These are phyloP conservation scores for Termitomyces sp. DNA, from an alignment of 768 basidiomycete genomes.

Conservation along the genomic window DNA sequence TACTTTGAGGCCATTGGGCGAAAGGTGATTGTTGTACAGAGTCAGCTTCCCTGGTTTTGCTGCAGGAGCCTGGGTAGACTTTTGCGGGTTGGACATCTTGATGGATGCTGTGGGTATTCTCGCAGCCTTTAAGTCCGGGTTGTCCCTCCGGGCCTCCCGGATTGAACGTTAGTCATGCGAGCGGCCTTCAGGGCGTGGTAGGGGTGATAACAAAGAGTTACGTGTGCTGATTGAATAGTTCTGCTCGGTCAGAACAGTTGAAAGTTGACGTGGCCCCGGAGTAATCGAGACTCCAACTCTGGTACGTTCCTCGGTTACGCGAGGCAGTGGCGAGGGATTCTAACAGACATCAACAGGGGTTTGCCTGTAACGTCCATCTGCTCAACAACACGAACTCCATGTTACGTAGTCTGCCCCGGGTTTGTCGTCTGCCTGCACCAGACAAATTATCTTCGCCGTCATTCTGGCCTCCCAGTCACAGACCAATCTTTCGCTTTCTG, in stretches of 20 bases:
- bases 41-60: slow-evolving; percentile 9
- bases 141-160: neutral
- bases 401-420: slow-evolving; percentile 10
- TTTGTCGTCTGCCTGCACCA: slow-evolving; percentile 7
- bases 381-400: neutral
- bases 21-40: slow-evolving; percentile 16
- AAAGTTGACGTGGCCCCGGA: neutral
- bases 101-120: neutral
- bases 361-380: neutral
- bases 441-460: slow-evolving; percentile 1
- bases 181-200: neutral
- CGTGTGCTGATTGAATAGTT: neutral
- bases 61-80: neutral
- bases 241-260: neutral
- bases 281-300: neutral
- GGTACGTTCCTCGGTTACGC: neutral
- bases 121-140: neutral
- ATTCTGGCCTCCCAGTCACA: neutral
- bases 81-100: neutral
- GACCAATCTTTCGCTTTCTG: slow-evolving; percentile 1
- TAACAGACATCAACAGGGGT: slow-evolving; percentile 9
- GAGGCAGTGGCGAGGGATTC: neutral
- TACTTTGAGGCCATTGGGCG: slow-evolving; percentile 20
- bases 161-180: neutral
- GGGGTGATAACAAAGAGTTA: neutral